Percentiles rank a stretch among this genome's conserved stretches.
phyloP scores from a whole-genome alignment of 2,329 filamentous ascomycete species.

The Cladophialophora bantiana region DNA sequence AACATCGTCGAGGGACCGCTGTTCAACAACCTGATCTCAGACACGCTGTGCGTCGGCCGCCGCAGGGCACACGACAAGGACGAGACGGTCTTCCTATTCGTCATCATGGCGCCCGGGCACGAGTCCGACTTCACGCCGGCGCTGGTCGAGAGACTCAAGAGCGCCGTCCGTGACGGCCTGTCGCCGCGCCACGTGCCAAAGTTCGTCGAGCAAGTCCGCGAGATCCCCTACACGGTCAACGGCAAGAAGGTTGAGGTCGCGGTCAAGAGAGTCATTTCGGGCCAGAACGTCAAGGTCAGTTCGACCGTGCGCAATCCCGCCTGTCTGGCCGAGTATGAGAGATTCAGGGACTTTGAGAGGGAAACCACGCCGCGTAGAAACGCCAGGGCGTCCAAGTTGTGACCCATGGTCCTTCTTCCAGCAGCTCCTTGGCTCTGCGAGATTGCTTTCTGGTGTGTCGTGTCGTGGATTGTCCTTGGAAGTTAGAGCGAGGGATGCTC shows the following conservation, averaged over 20 bases:
- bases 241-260: slow-evolving; percentile 57
- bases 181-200: slow-evolving; percentile 52
- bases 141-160: slow-evolving; percentile 34
- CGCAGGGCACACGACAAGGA: slow-evolving; percentile 47
- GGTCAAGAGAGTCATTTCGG: slow-evolving; percentile 53
- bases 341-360: slow-evolving; percentile 41
- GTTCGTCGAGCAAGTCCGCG: slow-evolving; percentile 49
- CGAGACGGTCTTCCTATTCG: slow-evolving; percentile 52
- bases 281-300: slow-evolving; percentile 48
- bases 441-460: too few species aligned
- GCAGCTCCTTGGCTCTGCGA: too few species aligned
- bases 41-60: slow-evolving; percentile 51
- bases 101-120: slow-evolving; percentile 45
- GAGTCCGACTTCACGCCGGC: slow-evolving; percentile 39
- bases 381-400: slow-evolving; percentile 15
- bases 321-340: slow-evolving; percentile 46
- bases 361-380: slow-evolving; percentile 2
- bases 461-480: too few species aligned
- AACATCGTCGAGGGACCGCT: slow-evolving; percentile 52
- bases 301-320: slow-evolving; percentile 52
- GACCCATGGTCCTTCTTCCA: not conserved
- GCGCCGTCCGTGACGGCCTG: slow-evolving; percentile 41
- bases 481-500: too few species aligned
- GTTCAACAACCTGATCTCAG: slow-evolving; percentile 45
- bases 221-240: slow-evolving; percentile 56